A percentile compares a stretch with the other conserved stretches of the same genome.
phyloP scores from a whole-genome alignment of 129 eudicot species.

The Dittrichia graveolens region DNA sequence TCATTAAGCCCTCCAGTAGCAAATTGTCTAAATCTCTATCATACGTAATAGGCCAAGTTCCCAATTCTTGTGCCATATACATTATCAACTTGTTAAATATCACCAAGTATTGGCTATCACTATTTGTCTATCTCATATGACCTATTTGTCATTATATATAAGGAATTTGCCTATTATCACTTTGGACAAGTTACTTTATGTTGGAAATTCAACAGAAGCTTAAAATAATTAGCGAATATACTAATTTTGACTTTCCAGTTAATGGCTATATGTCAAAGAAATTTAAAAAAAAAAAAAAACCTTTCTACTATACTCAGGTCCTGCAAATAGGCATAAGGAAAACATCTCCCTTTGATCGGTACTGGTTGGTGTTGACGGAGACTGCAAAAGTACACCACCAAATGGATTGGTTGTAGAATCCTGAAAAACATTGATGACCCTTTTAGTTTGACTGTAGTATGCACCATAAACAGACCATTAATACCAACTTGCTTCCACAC shows the following conservation, averaged over 20 bases:
- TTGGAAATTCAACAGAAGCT: not conserved
- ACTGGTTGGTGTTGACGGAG: constrained; percentile 53
- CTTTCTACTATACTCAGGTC: constrained; percentile 51
- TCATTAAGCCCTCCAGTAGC: no score
- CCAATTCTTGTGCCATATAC: no score
- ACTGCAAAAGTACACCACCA: constrained; percentile 63
- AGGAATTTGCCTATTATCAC: no score
- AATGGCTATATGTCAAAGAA: not conserved
- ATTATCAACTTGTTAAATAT: no score
- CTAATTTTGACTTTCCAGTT: not conserved
- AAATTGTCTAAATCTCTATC: no score
- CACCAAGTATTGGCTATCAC: no score
- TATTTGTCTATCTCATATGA: no score
- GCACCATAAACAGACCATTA: not conserved
- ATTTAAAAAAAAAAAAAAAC: constrained; percentile 34
- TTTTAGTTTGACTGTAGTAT: constrained; percentile 17
- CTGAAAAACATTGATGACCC: constrained; percentile 40
- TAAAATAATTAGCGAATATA: not conserved
- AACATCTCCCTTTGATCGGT: constrained; percentile 70
- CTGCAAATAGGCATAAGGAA: constrained; percentile 67
- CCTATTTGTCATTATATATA: no score
- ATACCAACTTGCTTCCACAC: no score
- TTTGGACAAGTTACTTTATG: no score
- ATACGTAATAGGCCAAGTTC: no score
- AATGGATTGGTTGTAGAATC: constrained; percentile 46